phyloP scores from a whole-genome alignment of 495 filamentous ascomycete species.

The Neurospora cerealis region DNA sequence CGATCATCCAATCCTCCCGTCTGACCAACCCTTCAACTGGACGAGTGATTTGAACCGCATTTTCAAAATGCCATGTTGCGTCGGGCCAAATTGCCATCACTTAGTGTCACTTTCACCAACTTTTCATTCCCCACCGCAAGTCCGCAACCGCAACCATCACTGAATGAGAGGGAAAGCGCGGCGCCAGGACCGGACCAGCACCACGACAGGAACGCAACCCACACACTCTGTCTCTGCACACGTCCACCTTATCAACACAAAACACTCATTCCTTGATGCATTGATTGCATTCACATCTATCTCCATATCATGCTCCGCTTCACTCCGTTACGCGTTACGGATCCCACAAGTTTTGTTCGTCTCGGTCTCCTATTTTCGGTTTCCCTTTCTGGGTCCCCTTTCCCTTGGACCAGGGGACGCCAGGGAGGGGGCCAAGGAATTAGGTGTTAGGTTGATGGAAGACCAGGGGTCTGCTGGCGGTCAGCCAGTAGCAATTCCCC shows the following conservation, averaged over 20 bases:
- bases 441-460: not conserved
- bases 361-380: not conserved
- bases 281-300: not conserved
- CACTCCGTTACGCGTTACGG: not conserved
- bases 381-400: not conserved
- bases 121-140: not conserved
- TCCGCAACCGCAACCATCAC: not conserved
- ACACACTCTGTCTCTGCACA: not conserved
- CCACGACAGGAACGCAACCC: not conserved
- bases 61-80: conserved; percentile 2
- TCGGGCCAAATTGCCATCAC: not conserved
- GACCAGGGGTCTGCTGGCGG: not conserved
- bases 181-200: not conserved
- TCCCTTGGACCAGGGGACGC: not conserved
- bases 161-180: not conserved
- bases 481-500: not conserved
- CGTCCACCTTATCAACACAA: not conserved
- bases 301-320: not conserved
- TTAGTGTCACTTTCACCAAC: not conserved
- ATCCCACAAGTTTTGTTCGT: not conserved
- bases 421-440: not conserved
- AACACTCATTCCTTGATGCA: not conserved
- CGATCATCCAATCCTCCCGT: not conserved
- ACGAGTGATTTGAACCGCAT: not conserved
- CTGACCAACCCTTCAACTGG: not conserved